Evolutionary conservation across 352 stramenopile genomes (phyloP), one percentile per base, ranked within the genome.

Genomic region (Globisporangium paroecandrum): DNA sequence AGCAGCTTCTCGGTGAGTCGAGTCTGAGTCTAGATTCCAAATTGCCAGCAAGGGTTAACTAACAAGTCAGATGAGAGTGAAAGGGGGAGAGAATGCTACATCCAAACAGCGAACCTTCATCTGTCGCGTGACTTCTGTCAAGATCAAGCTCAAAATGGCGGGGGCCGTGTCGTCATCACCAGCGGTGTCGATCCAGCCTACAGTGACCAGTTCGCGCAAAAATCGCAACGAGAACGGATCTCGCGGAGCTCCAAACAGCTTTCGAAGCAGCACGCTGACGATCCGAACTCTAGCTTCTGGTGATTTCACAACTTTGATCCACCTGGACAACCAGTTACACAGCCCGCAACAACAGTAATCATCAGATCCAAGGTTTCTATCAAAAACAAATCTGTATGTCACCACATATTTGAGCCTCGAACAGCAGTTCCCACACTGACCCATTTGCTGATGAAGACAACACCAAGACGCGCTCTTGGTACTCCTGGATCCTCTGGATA

Each of bases 1-100:
- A 93, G 58, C 0, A 87, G 22, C 0, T 73, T 69, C 57, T 91
- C 83, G 2, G 54, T 83, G 27, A 93, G 71, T 1, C 71, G 71
- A 2, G 78, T 61, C 32, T 82, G 62, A 8, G 49, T 75, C 82
- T 91, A 49, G 0, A 62, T 13, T 49, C 47, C 46, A 73, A 41
- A 24, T 20, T 24, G 36, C 8, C 7, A 29, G 7, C 54, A 59
- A 47, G 18, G 18, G 0, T 18, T 32, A 32, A 32, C 4, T 32
- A 32, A 32, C 29, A 1, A 53, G 43, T 9, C 43, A 9, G 22
- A 36, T 43, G 36, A 43, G 3, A 13, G 36, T 43, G 36, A 18
- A 15, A 43, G 18, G 10, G 10, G 10, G 36, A 43, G 36, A 43
- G 29, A 43, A 15, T 5, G 12, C 10, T 15, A 32, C 9, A 58